A percentile compares a stretch with the other conserved stretches of the same genome.
Conservation (phyloP, 805 yeast species). For the Kodamaea kakaduensis region DNA sequence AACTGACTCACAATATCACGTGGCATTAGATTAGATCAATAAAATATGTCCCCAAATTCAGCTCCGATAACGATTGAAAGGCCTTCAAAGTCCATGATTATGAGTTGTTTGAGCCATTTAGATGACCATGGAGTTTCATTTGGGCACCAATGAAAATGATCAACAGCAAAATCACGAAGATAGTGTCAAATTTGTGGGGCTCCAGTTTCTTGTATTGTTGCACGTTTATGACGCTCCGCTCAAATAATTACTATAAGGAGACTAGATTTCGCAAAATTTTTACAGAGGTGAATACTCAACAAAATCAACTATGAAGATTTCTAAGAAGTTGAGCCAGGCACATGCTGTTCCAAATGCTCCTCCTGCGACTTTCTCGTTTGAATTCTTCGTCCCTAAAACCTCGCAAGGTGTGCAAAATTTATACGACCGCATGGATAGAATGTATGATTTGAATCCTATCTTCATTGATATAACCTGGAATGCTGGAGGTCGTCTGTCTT, state of each 20-base stretch:
- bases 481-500: conserved; percentile 89
- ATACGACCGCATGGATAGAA: conserved; percentile 95
- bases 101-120: too few relatives aligned
- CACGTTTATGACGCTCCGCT: conserved; percentile 1
- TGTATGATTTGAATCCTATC: conserved; percentile 87
- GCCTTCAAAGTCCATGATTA: too few relatives aligned
- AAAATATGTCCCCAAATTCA: neutral
- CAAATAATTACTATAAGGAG: conserved; percentile 1
- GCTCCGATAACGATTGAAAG: conserved; percentile 7
- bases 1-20: conserved; percentile 10
- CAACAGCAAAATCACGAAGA: too few relatives aligned
- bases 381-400: conserved; percentile 96
- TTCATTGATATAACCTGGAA: conserved; percentile 98
- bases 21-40: conserved; percentile 8
- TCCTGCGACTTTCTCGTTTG: conserved; percentile 83
- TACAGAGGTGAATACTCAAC: conserved; percentile 1
- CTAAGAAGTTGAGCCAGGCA: conserved; percentile 42
- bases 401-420: conserved; percentile 94
- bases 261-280: conserved; percentile 1
- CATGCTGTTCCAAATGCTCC: conserved; percentile 37
- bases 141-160: too few relatives aligned
- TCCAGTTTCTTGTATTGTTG: too few relatives aligned
- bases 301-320: conserved; percentile 31
- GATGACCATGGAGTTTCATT: too few relatives aligned
- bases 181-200: too few relatives aligned